Evolutionary conservation across 2,329 filamentous ascomycete genomes (phyloP).

Genomic region (Neocatenulostroma microsporum): DNA sequence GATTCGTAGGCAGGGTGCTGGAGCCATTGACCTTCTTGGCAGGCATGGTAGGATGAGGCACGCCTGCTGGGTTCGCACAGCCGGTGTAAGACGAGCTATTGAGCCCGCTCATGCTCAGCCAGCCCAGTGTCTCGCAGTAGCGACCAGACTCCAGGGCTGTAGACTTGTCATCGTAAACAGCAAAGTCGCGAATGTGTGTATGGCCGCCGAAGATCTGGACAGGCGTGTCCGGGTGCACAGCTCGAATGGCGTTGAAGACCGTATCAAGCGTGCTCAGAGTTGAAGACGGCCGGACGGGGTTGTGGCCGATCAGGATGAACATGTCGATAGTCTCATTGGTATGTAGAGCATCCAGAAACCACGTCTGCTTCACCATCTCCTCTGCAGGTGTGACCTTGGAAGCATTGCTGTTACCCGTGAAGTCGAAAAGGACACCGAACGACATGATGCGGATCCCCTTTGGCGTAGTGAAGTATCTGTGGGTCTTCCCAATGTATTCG

Average conservation of each 20-base stretch:
- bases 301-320: conserved; percentile 58
- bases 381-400: conserved; percentile 53
- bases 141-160: conserved; percentile 55
- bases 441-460: conserved; percentile 45
- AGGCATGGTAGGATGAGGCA: conserved; percentile 35
- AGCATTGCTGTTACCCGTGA: conserved; percentile 52
- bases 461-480: conserved; percentile 45
- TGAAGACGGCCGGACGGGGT: conserved; percentile 42
- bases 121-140: conserved; percentile 63
- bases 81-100: conserved; percentile 40
- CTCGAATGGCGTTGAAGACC: conserved; percentile 54
- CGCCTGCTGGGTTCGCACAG: conserved; percentile 33
- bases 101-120: conserved; percentile 57
- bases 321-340: conserved; percentile 51
- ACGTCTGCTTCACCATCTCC: conserved; percentile 46
- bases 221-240: conserved; percentile 48
- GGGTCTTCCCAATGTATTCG: conserved; percentile 41
- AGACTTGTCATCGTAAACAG: conserved; percentile 54
- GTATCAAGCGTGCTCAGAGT: conserved; percentile 40
- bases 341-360: conserved; percentile 54
- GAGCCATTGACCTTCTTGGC: conserved; percentile 30
- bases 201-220: conserved; percentile 54
- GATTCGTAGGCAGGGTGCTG: conserved; percentile 22
- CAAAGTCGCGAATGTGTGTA: conserved; percentile 51
- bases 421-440: conserved; percentile 45